Conservation (phyloP, 441 rosid genomes). For the Aleurites moluccanus region DNA sequence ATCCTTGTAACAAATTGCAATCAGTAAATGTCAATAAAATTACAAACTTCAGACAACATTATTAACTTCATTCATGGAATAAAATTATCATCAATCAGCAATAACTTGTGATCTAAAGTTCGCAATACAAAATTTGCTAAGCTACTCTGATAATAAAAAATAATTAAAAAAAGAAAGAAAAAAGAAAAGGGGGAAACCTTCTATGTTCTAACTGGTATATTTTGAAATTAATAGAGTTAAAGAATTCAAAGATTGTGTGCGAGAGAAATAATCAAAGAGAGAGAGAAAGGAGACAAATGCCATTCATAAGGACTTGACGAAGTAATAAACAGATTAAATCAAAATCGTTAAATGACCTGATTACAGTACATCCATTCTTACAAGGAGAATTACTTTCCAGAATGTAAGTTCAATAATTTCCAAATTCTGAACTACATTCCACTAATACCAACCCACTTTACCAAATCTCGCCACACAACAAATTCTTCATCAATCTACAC, state of each 20-base stretch:
- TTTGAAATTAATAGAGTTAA: neutral
- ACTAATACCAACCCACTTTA: constrained; percentile 18
- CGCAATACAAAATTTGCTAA: neutral
- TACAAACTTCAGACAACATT: neutral
- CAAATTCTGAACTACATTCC: constrained; percentile 20
- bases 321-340: neutral
- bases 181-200: neutral
- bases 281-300: neutral
- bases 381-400: neutral
- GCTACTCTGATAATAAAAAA: neutral
- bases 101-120: neutral
- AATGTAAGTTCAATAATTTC: neutral
- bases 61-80: neutral
- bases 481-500: neutral
- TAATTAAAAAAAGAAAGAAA: neutral
- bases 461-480: constrained; percentile 6
- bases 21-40: constrained; percentile 12
- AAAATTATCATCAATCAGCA: constrained; percentile 12
- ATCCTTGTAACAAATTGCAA: neutral
- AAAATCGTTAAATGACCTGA: neutral
- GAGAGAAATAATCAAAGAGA: neutral
- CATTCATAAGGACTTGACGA: neutral
- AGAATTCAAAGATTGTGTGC: neutral
- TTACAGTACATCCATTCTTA: neutral
- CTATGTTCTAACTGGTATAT: neutral